phyloP scores from a whole-genome alignment of 2,329 filamentous ascomycete genomes.

The Pochonia chlamydosporia region DNA sequence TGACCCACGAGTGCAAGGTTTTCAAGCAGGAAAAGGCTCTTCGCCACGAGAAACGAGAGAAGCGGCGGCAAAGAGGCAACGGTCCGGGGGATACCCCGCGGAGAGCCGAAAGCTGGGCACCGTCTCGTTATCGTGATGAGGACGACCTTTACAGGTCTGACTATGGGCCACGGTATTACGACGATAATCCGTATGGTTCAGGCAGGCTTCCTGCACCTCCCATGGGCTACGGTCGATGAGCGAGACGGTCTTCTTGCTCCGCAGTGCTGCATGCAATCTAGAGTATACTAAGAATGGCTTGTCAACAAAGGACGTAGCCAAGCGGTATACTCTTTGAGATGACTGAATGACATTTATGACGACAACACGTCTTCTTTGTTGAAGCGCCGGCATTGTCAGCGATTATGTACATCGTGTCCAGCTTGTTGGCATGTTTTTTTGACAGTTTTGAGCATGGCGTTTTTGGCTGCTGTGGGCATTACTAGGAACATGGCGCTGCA shows the following conservation, averaged over 20 bases:
- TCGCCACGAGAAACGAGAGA: slow-evolving; percentile 43
- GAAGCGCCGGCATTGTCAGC: not conserved
- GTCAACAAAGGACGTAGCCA: not conserved
- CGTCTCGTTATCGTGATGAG: slow-evolving; percentile 30
- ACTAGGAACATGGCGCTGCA: not conserved
- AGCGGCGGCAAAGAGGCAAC: slow-evolving; percentile 24
- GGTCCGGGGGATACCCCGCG: slow-evolving; percentile 29
- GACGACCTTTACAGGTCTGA: slow-evolving; percentile 35
- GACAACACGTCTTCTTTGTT: not conserved
- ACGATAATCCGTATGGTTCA: slow-evolving; percentile 41
- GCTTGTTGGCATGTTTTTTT: not conserved
- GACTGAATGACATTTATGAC: slow-evolving; percentile 5
- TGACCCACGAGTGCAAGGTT: slow-evolving; percentile 40
- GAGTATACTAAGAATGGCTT: not conserved
- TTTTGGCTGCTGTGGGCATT: not conserved
- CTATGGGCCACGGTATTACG: slow-evolving; percentile 37
- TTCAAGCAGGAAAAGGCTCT: slow-evolving; percentile 43
- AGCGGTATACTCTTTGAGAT: not conserved
- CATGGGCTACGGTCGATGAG: slow-evolving; percentile 11
- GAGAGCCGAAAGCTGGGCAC: slow-evolving; percentile 40
- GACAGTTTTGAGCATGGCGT: not conserved
- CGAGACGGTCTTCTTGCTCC: not conserved
- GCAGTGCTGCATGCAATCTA: not conserved
- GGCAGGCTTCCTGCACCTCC: slow-evolving; percentile 32
- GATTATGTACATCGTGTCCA: not conserved